Conservation (phyloP, 1,139 yeast genomes). For the Nakaseomyces glabratus region DNA sequence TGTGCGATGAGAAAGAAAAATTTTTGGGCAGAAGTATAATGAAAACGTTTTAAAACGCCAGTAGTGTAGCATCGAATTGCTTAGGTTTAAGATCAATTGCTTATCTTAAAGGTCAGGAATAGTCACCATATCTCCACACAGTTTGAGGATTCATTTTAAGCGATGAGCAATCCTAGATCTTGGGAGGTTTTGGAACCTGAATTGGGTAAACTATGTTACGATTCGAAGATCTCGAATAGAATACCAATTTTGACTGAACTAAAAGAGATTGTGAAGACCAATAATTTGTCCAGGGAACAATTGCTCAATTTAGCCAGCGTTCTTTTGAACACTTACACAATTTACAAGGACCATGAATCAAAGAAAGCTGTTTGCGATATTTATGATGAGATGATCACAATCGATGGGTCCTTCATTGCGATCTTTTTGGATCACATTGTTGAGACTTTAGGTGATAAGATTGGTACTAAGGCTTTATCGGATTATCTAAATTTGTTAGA, state of each 20-base stretch:
- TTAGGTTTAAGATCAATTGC: too few relatives aligned
- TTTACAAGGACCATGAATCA: slow-evolving; percentile 42
- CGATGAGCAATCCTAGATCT: slow-evolving; percentile 1
- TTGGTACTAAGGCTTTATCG: slow-evolving; percentile 23
- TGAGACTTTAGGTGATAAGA: slow-evolving; percentile 22
- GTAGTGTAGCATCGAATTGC: too few relatives aligned
- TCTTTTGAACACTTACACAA: slow-evolving; percentile 36
- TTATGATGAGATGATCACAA: slow-evolving; percentile 33
- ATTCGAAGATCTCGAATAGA: slow-evolving; percentile 18
- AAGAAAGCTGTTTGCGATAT: slow-evolving; percentile 36
- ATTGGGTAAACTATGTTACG: slow-evolving; percentile 16
- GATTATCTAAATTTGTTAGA: slow-evolving; percentile 28
- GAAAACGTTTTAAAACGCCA: too few relatives aligned
- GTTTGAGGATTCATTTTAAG: background rate
- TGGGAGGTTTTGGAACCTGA: slow-evolving; percentile 20
- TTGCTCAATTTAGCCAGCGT: slow-evolving; percentile 18
- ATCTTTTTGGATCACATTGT: slow-evolving; percentile 36
- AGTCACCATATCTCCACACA: too few relatives aligned
- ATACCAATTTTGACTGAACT: slow-evolving; percentile 17
- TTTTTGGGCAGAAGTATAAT: too few relatives aligned
- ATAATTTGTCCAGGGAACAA: slow-evolving; percentile 19
- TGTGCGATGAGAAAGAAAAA: too few relatives aligned
- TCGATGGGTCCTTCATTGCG: slow-evolving; percentile 33
- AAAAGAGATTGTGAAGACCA: slow-evolving; percentile 13
- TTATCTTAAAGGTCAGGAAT: too few relatives aligned